Evolutionary conservation across 2,329 filamentous ascomycete genomes (phyloP), one percentile per base, ranked within the genome.

Genomic region (Diaporthe citri): DNA sequence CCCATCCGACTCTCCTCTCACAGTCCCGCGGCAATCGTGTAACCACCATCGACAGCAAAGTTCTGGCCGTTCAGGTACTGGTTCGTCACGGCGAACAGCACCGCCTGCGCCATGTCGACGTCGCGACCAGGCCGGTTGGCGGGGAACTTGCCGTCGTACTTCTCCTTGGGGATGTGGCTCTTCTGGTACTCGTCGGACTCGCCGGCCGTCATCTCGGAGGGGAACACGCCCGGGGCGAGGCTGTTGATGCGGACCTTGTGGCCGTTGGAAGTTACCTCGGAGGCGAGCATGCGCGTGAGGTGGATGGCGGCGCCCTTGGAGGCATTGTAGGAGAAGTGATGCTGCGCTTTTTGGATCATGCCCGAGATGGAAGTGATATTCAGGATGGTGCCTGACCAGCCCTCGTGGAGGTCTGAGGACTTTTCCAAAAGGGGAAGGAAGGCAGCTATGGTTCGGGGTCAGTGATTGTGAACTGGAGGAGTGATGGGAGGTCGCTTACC

Each of bases 161-260:
- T 86, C 22, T 90, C 88, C 78, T 87, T 86, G 48, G 88, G 88
- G 43, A 91, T 86, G 73, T 90, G 84, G 78, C 93, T 88, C 83
- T 93, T 94, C 77, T 90, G 88, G 43, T 80, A 80, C 25, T 84
- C 83, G 25, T 87, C 84, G 39, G 86, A 88, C 17, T 82, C 85
- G 4, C 82, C 82, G 1, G 90, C 88, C 52, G 91, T 92, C 93
- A 94, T 94, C 88, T 94, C 93, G 80, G 92, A 93, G 25, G 91
- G 92, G 79, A 90, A 90, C 39, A 93, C 88, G 46, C 93, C 93
- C 0, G 94, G 94, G 0, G 94, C 94, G 76, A 94, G 94, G 55
- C 92, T 91, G 80, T 95, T 89, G 51, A 93, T 88, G 78, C 95
- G 94, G 55, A 90, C 87, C 81, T 90, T 92, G 76, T 93, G 88